Conservation (phyloP, 108 stramenopile genomes). For the Epithemia pelagica region DNA sequence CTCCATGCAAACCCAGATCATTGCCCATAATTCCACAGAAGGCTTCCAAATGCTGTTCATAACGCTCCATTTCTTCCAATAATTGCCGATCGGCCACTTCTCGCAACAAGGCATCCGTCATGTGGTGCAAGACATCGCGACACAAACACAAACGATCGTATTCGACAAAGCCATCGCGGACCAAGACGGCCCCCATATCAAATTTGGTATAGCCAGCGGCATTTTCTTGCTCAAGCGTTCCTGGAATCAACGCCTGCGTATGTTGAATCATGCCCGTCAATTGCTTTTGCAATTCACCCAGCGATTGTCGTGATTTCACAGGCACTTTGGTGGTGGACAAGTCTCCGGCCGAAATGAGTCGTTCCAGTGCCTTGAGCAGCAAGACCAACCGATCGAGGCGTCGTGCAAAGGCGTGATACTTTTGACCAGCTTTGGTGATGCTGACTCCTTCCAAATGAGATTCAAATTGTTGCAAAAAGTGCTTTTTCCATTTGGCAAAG, state of each 20-base stretch:
- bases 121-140: constrained; percentile 2
- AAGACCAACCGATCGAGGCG: background rate
- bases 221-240: constrained; percentile 8
- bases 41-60: constrained; percentile 3
- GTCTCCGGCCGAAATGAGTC: background rate
- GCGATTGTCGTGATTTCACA: background rate
- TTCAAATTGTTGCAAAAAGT: background rate
- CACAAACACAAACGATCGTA: constrained; percentile 11
- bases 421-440: background rate
- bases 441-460: background rate
- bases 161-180: constrained; percentile 9
- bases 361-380: background rate
- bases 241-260: background rate
- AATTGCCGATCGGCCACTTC: constrained; percentile 14
- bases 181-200: constrained; percentile 16
- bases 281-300: background rate
- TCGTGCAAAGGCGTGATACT: background rate
- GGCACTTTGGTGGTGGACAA: background rate
- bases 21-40: constrained; percentile 21
- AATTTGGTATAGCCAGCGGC: constrained; percentile 15
- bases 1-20: constrained; percentile 21
- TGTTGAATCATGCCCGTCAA: background rate
- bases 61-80: constrained; percentile 16
- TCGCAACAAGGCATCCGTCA: background rate
- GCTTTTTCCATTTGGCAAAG: background rate